Evolutionary conservation across 2,329 filamentous ascomycete genomes (phyloP).

Genomic region (Talaromyces marneffei): DNA sequence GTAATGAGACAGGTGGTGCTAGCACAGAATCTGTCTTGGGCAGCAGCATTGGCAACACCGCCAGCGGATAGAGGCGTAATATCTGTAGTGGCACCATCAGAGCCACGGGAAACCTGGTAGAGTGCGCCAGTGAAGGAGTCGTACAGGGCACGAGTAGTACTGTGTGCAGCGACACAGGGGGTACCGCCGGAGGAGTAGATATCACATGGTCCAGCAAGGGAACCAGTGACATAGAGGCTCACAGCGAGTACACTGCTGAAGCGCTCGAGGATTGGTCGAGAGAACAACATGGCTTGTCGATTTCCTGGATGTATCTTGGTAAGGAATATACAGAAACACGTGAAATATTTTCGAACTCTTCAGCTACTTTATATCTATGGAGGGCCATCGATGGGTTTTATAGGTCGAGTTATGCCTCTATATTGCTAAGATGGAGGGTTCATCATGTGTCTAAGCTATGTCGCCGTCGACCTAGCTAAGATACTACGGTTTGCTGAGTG

Average conservation of each 20-base stretch:
- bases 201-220: constrained; percentile 11
- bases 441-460: background rate
- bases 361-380: background rate
- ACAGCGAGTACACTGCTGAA: constrained; percentile 10
- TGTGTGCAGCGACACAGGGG: constrained; percentile 13
- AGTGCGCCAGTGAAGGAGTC: constrained; percentile 8
- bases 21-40: constrained; percentile 10
- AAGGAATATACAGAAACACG: background rate
- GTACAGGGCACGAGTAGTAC: constrained; percentile 11
- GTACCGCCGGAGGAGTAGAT: constrained; percentile 11
- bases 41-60: constrained; percentile 6
- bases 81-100: constrained; percentile 5
- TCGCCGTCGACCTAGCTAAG: background rate
- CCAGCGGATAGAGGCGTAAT: constrained; percentile 4
- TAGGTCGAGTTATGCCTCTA: background rate
- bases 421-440: background rate
- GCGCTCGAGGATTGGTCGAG: background rate
- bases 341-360: background rate
- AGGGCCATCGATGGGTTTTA: background rate
- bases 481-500: constrained; percentile 3
- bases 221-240: constrained; percentile 3
- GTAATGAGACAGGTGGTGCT: constrained; percentile 9
- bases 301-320: background rate
- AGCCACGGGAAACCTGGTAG: constrained; percentile 10
- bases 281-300: constrained; percentile 5